Conservation (phyloP, 2,329 filamentous ascomycete species). For the Fusarium kyushuense region DNA sequence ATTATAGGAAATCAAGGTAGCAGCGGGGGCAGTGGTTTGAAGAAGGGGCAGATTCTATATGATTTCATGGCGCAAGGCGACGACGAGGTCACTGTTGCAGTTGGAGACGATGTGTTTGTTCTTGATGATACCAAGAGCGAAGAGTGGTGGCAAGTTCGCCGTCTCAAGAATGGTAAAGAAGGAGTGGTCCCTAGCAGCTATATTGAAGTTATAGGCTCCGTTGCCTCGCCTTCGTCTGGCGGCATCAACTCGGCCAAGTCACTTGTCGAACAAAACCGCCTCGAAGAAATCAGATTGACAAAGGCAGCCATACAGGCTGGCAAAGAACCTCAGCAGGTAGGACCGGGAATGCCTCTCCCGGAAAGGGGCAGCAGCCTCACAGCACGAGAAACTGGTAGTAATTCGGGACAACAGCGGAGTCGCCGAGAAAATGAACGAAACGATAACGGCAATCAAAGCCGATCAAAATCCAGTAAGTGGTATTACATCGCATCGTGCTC, state of each 20-base stretch:
- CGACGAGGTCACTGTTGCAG: constrained; percentile 92
- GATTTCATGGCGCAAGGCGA: constrained; percentile 97
- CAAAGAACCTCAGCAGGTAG: constrained; percentile 74
- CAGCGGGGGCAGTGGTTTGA: constrained; percentile 58
- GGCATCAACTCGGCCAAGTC: constrained; percentile 69
- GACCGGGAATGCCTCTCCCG: constrained; percentile 79
- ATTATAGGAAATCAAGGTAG: constrained; percentile 79
- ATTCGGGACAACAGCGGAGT: constrained; percentile 77
- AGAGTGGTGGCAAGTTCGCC: constrained; percentile 97
- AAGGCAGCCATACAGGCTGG: constrained; percentile 79
- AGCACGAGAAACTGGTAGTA: constrained; percentile 74
- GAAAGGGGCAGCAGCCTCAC: constrained; percentile 83
- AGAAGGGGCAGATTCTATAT: constrained; percentile 88
- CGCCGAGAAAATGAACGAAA: constrained; percentile 74
- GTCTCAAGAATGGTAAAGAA: constrained; percentile 91
- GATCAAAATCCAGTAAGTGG: constrained; percentile 77
- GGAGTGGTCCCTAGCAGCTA: constrained; percentile 98
- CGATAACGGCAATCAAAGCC: constrained; percentile 65
- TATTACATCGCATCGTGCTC: neutral
- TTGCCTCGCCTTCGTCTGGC: constrained; percentile 62
- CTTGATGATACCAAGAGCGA: constrained; percentile 92
- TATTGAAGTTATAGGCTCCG: constrained; percentile 83
- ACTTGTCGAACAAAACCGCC: constrained; percentile 78
- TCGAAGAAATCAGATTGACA: constrained; percentile 86
- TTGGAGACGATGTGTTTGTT: constrained; percentile 90